A percentile compares a stretch with the other conserved stretches of the same genome.
phyloP scores from a whole-genome alignment of 129 eudicot species.

The Flaveria robusta region DNA sequence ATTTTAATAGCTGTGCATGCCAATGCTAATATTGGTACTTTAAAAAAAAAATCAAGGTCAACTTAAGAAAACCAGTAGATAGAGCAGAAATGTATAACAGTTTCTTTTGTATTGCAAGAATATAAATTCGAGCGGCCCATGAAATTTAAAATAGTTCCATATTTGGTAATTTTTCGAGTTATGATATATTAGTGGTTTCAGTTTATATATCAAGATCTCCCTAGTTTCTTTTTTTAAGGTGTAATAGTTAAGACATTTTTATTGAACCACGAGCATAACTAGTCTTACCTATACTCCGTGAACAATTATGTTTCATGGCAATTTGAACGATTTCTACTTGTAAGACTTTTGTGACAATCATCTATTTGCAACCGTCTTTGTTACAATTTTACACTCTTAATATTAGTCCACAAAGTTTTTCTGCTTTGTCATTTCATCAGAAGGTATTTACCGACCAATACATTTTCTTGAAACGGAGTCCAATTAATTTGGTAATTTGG shows the following conservation, averaged over 20 bases:
- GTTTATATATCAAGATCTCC: too few relatives aligned
- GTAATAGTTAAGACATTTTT: too few relatives aligned
- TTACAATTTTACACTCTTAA: background rate
- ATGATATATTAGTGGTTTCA: too few relatives aligned
- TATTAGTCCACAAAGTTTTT: too few relatives aligned
- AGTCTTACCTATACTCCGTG: background rate
- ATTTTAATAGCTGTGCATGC: background rate
- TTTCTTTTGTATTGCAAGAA: too few relatives aligned
- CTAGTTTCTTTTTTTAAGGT: too few relatives aligned
- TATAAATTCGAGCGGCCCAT: too few relatives aligned
- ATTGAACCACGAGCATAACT: too few relatives aligned
- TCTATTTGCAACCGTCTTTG: background rate
- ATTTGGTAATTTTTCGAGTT: too few relatives aligned
- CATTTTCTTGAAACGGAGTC: background rate
- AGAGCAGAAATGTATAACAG: too few relatives aligned
- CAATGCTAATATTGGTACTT: background rate
- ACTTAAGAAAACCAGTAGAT: background rate
- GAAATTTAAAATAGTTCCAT: too few relatives aligned
- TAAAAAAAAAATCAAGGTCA: background rate
- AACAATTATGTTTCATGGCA: background rate
- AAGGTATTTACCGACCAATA: background rate
- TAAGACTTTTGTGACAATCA: background rate
- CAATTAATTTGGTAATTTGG: background rate
- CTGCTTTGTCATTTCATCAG: too few relatives aligned
- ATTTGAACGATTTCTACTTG: background rate